Evolutionary conservation across 805 yeast species (phyloP), one percentile per base, ranked within the genome.

Genomic region (Scheffersomyces stipitis): DNA sequence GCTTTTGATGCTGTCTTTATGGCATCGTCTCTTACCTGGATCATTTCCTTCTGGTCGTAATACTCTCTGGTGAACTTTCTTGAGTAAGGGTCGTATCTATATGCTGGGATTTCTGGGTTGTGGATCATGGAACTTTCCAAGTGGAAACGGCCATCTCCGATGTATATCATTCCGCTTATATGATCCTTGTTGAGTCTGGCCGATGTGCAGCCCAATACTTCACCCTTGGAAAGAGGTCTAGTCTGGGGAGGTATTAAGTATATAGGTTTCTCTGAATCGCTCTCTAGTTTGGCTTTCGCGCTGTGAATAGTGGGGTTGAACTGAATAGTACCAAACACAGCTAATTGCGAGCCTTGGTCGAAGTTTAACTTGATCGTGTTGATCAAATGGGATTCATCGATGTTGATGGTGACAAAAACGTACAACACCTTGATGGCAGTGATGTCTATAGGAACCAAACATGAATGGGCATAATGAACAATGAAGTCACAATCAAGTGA

Each of bases 121-220:
- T 90, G 98, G 38, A 93, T 93, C 98, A 93, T 91, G 4, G 97
- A 88, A 34, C 91, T 80, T 57, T 93, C 99, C 30, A 93, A 67
- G 61, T 93, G 99, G 64, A 93, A 93, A 34, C 99, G 67, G 10
- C 99, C 99, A 62, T 93, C 99, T 23, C 99, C 99, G 15, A 93
- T 71, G 53, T 91, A 93, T 3, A 93, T 75, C 83, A 90, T 87
- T 0, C 90, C 95, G 50, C 81, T 80, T 23, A 76, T 73, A 29
- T 80, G 82, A 4, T 72, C 71, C 15, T 74, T 69, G 46, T 82
- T 82, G 28, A 93, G 63, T 42, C 86, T 68, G 17, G 96, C 91
- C 1, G 97, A 88, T 0, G 99, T 93, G 59, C 99, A 93, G 0
- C 99, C 99, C 12, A 93, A 68, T 0, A 93, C 96, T 58, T 93